phyloP scores from a whole-genome alignment of 2,329 filamentous ascomycete species.

The Teratosphaeria pseudoeucalypti region DNA sequence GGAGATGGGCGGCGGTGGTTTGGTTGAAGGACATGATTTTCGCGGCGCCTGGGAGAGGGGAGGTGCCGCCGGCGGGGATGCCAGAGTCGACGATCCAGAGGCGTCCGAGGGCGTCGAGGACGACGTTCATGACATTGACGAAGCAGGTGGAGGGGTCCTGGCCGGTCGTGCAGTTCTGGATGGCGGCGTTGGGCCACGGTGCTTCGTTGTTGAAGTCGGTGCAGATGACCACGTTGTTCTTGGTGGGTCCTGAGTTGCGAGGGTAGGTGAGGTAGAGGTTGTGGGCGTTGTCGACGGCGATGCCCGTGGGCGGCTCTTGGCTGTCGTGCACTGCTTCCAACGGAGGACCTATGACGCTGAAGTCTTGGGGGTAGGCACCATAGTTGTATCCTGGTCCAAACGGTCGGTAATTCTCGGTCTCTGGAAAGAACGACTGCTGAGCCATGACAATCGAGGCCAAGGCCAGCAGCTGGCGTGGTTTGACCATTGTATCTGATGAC shows the following conservation, averaged over 20 bases:
- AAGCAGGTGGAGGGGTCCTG: conserved; percentile 34
- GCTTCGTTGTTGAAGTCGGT: conserved; percentile 29
- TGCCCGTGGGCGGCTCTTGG: conserved; percentile 27
- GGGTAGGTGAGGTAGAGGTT: conserved; percentile 35
- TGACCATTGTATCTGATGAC: neutral
- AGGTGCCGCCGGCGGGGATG: conserved; percentile 21
- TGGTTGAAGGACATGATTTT: conserved; percentile 36
- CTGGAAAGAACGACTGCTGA: conserved; percentile 4
- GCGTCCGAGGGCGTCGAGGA: conserved; percentile 29
- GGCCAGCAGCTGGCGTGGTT: neutral
- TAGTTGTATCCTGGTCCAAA: conserved; percentile 14
- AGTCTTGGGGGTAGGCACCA: conserved; percentile 25
- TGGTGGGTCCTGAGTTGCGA: conserved; percentile 28
- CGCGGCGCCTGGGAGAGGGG: conserved; percentile 26
- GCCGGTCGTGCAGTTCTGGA: conserved; percentile 30
- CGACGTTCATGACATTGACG: conserved; percentile 37
- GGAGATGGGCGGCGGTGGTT: conserved; percentile 21
- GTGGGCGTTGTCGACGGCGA: conserved; percentile 28
- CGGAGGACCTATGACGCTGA: conserved; percentile 27
- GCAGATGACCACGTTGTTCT: conserved; percentile 30
- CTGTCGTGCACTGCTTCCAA: conserved; percentile 31
- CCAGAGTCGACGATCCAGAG: conserved; percentile 35
- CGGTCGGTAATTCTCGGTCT: conserved; percentile 5
- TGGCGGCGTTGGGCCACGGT: conserved; percentile 31
- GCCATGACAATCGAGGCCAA: neutral